A percentile compares a stretch with the other conserved stretches of the same genome.
These are phyloP conservation scores for Jaapia argillacea DNA, from an alignment of 768 basidiomycete species.

Conservation along the genomic window DNA sequence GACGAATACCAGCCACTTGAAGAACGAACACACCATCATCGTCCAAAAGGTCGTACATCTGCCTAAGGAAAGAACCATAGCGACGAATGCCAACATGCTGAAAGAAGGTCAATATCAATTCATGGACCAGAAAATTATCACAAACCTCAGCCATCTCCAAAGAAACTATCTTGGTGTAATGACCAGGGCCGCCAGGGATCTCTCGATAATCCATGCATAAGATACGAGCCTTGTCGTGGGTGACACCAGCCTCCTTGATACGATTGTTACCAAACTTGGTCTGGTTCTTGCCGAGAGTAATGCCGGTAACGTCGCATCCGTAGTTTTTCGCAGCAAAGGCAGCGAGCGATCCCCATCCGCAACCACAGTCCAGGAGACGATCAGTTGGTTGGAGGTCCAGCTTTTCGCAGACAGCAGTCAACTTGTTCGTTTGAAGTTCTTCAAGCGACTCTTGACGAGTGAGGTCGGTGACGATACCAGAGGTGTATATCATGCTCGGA, in stretches of 20 bases:
- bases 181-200: constrained; percentile 64
- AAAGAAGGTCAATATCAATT: constrained; percentile 1
- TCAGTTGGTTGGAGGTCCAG: constrained; percentile 83
- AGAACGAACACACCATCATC: constrained; percentile 92
- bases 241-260: constrained; percentile 55
- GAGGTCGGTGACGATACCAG: constrained; percentile 72
- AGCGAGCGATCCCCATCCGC: constrained; percentile 94
- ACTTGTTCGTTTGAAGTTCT: constrained; percentile 96
- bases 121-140: not conserved
- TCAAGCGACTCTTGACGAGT: constrained; percentile 76
- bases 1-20: constrained; percentile 96
- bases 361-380: constrained; percentile 77
- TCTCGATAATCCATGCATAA: constrained; percentile 91
- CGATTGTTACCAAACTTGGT: constrained; percentile 87
- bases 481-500: constrained; percentile 96
- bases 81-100: constrained; percentile 93
- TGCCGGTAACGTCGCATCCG: constrained; percentile 91
- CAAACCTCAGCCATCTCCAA: constrained; percentile 96
- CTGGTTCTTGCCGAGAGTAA: constrained; percentile 88
- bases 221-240: constrained; percentile 72
- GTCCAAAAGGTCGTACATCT: constrained; percentile 88
- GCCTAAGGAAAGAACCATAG: constrained; percentile 79
- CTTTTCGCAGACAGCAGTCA: constrained; percentile 91
- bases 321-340: constrained; percentile 97
- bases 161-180: constrained; percentile 89